phyloP scores from a whole-genome alignment of 139 green algal genomes.

The Micromonas commoda region DNA sequence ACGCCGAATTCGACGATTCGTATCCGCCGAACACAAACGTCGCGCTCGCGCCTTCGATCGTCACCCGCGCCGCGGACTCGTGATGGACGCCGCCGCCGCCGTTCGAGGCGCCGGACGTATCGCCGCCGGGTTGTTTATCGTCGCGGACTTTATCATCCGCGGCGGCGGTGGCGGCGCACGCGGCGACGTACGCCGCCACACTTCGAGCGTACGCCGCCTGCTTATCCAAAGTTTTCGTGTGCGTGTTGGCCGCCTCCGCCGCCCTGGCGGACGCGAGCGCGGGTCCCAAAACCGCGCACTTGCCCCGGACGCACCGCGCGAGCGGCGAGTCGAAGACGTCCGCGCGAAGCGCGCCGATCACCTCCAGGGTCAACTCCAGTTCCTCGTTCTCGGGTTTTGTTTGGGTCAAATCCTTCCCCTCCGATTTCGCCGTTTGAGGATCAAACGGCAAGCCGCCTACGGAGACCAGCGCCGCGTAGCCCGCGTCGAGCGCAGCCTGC shows the following conservation, averaged over 20 bases:
- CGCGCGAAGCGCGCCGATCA: not conserved
- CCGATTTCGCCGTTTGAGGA: not conserved
- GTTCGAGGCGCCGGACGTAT: too few species aligned
- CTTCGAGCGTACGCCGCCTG: not conserved
- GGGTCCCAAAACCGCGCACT: not conserved
- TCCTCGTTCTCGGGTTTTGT: not conserved
- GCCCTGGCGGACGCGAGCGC: not conserved
- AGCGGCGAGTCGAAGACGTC: not conserved
- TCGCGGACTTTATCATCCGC: too few species aligned
- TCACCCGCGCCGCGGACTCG: too few species aligned
- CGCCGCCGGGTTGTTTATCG: too few species aligned
- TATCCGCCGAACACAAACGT: too few species aligned
- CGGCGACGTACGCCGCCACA: not conserved
- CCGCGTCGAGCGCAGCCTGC: not conserved
- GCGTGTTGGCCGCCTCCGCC: not conserved
- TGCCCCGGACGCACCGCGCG: not conserved
- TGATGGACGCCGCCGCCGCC: too few species aligned
- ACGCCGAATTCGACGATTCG: not conserved
- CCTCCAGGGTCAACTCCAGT: not conserved
- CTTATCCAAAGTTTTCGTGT: not conserved
- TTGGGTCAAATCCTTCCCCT: not conserved
- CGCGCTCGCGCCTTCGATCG: too few species aligned
- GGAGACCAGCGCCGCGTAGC: not conserved
- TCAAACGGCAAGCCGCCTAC: not conserved
- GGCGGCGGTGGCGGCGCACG: too few species aligned